These are phyloP conservation scores for Anethum foeniculum DNA, from an alignment of 140 eudicot species.

Conservation along the genomic window DNA sequence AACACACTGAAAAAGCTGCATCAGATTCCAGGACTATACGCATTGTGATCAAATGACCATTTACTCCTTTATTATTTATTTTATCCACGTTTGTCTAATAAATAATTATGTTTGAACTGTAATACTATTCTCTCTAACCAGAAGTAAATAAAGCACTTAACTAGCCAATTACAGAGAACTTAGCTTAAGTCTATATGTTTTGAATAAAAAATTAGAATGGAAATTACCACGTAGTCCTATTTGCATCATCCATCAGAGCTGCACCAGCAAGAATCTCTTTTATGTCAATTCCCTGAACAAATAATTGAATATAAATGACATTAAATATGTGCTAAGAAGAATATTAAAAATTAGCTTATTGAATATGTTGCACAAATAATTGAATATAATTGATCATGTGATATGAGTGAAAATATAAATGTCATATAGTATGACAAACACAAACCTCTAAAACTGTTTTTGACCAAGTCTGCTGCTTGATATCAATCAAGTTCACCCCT, in stretches of 20 bases:
- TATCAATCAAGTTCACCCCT: no score
- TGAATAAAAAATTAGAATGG: neutral
- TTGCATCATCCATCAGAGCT: slow-evolving; percentile 92
- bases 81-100: neutral
- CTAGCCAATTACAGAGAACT: neutral
- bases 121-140: neutral
- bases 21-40: neutral
- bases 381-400: no score
- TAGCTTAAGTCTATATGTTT: neutral
- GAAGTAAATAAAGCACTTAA: neutral
- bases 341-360: neutral
- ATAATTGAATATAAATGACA: neutral
- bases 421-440: no score
- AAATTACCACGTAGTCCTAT: slow-evolving; percentile 60
- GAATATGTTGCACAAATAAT: no score
- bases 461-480: no score
- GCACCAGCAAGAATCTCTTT: slow-evolving; percentile 93
- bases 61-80: neutral
- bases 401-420: no score
- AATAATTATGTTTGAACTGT: neutral
- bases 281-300: slow-evolving; percentile 72
- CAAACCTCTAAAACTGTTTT: no score
- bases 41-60: neutral
- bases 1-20: neutral
- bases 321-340: neutral